Evolutionary conservation across 352 stramenopile genomes (phyloP), one percentile per base, ranked within the genome.

Genomic region (Pythium coloratum): DNA sequence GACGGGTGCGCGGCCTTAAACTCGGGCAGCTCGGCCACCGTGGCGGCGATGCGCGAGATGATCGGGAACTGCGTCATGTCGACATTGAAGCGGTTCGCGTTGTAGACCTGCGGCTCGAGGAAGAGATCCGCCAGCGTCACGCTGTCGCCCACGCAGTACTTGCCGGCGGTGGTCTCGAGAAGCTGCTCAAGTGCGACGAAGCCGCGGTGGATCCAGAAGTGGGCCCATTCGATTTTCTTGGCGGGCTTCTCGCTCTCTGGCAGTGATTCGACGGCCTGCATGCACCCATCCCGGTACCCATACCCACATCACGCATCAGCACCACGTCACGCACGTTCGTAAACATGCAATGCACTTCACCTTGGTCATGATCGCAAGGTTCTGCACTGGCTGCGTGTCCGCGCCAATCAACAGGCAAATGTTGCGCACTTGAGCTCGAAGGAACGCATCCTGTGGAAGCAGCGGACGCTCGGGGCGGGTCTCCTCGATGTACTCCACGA

Each of bases 401-500:
- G 86, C 88, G 67, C 92, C 95, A 32, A 98, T 88, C 49, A 98
- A 88, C 46, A 94, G 86, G 28, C 86, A 93, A 56, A 98, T 77
- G 70, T 96, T 93, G 72, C 88, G 86, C 30, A 94, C 89, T 26
- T 87, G 80, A 18, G 88, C 86, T 30, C 88, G 82, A 16, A 84
- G 70, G 46, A 91, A 69, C 9, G 76, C 67, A 64, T 97, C 85
- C 14, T 65, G 67, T 6, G 92, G 93, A 57, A 98, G 73, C 55
- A 98, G 66, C 30, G 79, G 71, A 33, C 78, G 71, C 64, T 84
- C 66, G 1, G 89, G 76, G 69, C 89, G 92, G 30, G 81, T 89
- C 59, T 93, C 81, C 46, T 98, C 92, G 13, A 99, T 70, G 70
- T 98, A 98, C 69, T 98, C 92, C 66, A 99, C 81, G 61, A 98